Base-by-base conservation (phyloP, 2,329 filamentous ascomycete species). In the Periconia macrospinosa region DNA sequence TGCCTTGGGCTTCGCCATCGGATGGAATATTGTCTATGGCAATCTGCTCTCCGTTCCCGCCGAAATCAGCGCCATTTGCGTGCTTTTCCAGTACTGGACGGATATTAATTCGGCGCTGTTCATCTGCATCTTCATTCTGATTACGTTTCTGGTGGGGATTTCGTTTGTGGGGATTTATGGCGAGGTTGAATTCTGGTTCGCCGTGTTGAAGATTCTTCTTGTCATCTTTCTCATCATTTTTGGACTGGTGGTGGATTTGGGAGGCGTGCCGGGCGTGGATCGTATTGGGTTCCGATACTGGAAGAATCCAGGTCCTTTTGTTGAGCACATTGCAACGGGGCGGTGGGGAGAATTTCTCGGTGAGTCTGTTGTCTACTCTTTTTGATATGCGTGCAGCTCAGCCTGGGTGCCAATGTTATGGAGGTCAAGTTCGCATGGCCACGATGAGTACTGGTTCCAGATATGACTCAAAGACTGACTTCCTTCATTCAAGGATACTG, bases 281-380 rank as follows among this genome's bases (percentile, higher is more conserved):
- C 61, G 42, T 5, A 60, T 68, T 19, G 87, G 87, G 1, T 90
- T 90, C 68, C 71, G 78, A 45, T 89, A 88, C 70, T 91, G 88
- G 88, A 81, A 76, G 41, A 68, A 83, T 14, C 87, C 87, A 0
- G 87, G 86, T 1, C 83, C 86, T 0, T 66, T 71, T 44, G 66
- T 62, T 17, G 61, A 64, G 45, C 56, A 63, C 41, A 62, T 68
- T 43, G 86, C 88, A 61, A 74, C 74, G 0, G 84, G 83, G 0
- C 61, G 68, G 0, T 83, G 78, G 77, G 87, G 86, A 5, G 75
- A 78, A 6, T 90, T 90, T 61, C 76, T 89, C 1, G 50, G 50
- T 53, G 27, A 44, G 45, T 30, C 8, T 6, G 1, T 2, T 23
- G 23, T 44, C 42, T 44, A 20, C 41, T 2, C 7, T 27, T 23